A percentile compares a stretch with the other conserved stretches of the same genome.
Evolutionary conservation across 148 eudicot species (phyloP).

Genomic region (Chenopodium berlandieri): DNA sequence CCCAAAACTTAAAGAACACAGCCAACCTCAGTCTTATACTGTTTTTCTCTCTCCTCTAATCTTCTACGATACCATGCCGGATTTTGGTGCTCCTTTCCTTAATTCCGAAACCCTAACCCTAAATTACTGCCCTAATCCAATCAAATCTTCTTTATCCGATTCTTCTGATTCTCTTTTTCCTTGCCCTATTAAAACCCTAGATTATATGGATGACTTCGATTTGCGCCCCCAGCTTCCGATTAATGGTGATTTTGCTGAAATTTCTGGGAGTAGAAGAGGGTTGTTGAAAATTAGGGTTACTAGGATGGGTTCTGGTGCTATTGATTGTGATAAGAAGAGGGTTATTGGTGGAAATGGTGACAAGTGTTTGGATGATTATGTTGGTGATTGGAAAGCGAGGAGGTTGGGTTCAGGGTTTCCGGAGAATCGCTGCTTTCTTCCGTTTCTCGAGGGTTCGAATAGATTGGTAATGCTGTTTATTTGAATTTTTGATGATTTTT

Average conservation of each 20-base stretch:
- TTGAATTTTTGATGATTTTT: not conserved
- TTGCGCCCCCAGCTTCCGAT: conserved; percentile 17
- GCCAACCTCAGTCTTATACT: too few relatives aligned
- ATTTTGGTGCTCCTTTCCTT: conserved; percentile 27
- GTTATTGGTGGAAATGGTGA: conserved; percentile 20
- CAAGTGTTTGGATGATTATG: conserved; percentile 39
- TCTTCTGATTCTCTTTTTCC: conserved; percentile 17
- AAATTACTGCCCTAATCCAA: conserved; percentile 15
- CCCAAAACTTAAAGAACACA: too few relatives aligned
- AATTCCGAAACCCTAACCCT: conserved; percentile 32
- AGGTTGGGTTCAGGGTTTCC: conserved; percentile 41
- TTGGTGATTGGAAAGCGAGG: conserved; percentile 38
- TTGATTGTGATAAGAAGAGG: conserved; percentile 24
- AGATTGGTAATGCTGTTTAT: conserved; percentile 42
- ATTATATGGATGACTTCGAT: conserved; percentile 10
- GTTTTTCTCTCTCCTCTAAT: not conserved
- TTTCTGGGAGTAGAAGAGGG: conserved; percentile 10
- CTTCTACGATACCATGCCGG: conserved; percentile 34
- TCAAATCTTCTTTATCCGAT: conserved; percentile 20
- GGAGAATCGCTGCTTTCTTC: conserved; percentile 41
- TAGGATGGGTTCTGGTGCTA: conserved; percentile 18
- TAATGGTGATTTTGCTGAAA: not conserved
- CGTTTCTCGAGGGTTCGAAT: conserved; percentile 48
- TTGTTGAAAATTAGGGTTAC: conserved; percentile 32
- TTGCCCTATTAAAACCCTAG: conserved; percentile 37